Base-by-base conservation (phyloP, 768 basidiomycete species). In the Hygrophoropsis aurantiaca region DNA sequence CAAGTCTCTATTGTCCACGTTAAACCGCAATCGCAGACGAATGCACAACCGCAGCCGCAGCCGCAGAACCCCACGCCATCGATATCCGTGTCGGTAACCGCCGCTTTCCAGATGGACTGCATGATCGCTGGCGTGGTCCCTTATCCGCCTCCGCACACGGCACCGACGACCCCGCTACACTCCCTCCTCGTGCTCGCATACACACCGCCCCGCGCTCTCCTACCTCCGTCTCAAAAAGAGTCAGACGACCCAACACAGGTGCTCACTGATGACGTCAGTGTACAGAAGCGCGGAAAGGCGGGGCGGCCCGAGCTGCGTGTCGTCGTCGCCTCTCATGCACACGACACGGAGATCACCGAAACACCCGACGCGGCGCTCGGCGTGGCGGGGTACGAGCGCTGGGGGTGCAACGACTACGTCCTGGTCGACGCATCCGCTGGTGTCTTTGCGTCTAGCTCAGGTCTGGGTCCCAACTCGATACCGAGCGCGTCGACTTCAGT, bases 241-340 rank as follows among this genome's bases (percentile, higher is more conserved):
- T n/a, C n/a, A n/a, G 90, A 94, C 56, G 80, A 77, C 1, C 85
- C 47, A 25, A 64, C 61, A 10, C 77, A 86, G 48, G 87, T 91
- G 61, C 79, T 84, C 72, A 79, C 81, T 0, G 78, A 82, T 2
- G 85, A 93, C 58, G 82, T 81, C 16, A 71, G 72, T 1, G 79
- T 80, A 56, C 90, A 95, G 63, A 81, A 85, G 10, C 81, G 93
- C 15, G 90, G 90, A 63, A 79, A 79, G 0, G 90, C 94, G 0
- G 87, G 91, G 52, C 85, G 90, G n/a, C 97, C 97, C 6, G 95
- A 98, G 66, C 76, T 99, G 40, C 83, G 92, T 11, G 89, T 99
- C 56, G 87, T 99, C 52, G 89, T 99, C 56, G 87, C 98, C 52
- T 88, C 90, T 2, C 84, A 85, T 20, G 77, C 78, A 1, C 94